Evolutionary conservation across 2,329 filamentous ascomycete genomes (phyloP).

Genomic region (Epichloe scottii): DNA sequence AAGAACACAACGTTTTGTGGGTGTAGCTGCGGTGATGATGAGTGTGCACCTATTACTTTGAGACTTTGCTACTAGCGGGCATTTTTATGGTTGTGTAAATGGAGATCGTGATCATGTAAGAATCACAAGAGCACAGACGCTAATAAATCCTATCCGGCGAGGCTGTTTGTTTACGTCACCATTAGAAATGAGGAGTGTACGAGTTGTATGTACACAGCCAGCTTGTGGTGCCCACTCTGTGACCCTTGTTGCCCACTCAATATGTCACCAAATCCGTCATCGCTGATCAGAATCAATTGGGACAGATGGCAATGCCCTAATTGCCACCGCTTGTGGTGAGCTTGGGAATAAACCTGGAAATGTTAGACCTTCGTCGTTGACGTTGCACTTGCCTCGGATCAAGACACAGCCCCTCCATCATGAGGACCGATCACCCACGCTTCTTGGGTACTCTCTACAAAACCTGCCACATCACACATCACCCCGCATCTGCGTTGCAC

Average conservation of each 20-base stretch:
- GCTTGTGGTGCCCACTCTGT: neutral
- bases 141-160: neutral
- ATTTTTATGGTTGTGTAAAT: no score
- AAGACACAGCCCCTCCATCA: no score
- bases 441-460: no score
- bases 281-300: no score
- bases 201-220: neutral
- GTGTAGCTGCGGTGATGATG: neutral
- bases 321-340: no score
- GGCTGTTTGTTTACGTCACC: conserved; percentile 20
- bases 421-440: no score
- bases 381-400: no score
- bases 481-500: neutral
- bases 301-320: no score
- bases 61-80: neutral
- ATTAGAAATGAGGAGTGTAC: conserved; percentile 15
- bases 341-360: no score
- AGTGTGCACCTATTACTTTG: neutral
- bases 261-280: neutral
- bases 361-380: no score
- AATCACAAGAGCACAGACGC: neutral
- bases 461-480: neutral
- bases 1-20: no score
- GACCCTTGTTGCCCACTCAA: no score
- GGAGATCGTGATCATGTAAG: neutral